Percentiles rank a stretch among this genome's conserved stretches.
These are phyloP conservation scores for Saprolegnia diclina DNA, from an alignment of 352 stramenopile species.

Conservation along the genomic window DNA sequence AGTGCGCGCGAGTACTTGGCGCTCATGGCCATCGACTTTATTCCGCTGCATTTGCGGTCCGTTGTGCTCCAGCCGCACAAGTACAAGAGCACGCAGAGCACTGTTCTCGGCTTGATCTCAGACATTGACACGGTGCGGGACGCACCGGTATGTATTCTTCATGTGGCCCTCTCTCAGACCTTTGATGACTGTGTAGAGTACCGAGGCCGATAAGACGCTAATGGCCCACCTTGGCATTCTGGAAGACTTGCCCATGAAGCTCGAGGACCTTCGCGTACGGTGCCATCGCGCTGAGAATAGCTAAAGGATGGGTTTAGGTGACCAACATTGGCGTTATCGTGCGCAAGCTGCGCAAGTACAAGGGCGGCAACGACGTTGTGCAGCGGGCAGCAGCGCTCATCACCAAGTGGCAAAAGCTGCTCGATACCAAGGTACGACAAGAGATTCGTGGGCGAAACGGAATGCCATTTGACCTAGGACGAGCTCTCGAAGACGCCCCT, in stretches of 20 bases:
- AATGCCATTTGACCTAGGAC: slow-evolving; percentile 30
- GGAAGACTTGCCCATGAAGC: slow-evolving; percentile 59
- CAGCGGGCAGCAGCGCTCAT: slow-evolving; percentile 46
- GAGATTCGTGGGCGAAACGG: neutral
- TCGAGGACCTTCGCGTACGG: slow-evolving; percentile 76
- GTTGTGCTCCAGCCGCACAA: slow-evolving; percentile 72
- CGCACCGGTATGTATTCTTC: slow-evolving; percentile 19
- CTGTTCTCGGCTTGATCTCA: slow-evolving; percentile 58
- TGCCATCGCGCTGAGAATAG: slow-evolving; percentile 11
- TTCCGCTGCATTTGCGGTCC: slow-evolving; percentile 70
- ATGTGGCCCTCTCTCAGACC: neutral
- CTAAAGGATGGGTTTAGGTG: slow-evolving; percentile 34
- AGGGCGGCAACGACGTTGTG: slow-evolving; percentile 42
- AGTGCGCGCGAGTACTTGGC: slow-evolving; percentile 76
- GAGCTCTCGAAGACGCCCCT: slow-evolving; percentile 45
- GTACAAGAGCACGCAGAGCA: slow-evolving; percentile 75
- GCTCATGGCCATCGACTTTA: slow-evolving; percentile 74
- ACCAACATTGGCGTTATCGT: slow-evolving; percentile 82
- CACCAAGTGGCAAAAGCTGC: slow-evolving; percentile 73
- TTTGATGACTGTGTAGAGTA: slow-evolving; percentile 24
- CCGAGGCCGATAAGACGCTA: slow-evolving; percentile 37
- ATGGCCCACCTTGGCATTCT: slow-evolving; percentile 42
- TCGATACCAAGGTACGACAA: slow-evolving; percentile 40
- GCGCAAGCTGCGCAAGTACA: slow-evolving; percentile 80
- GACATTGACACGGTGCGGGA: slow-evolving; percentile 52